Evolutionary conservation across 2,329 filamentous ascomycete species (phyloP).

Genomic region (Fusarium tupiense): DNA sequence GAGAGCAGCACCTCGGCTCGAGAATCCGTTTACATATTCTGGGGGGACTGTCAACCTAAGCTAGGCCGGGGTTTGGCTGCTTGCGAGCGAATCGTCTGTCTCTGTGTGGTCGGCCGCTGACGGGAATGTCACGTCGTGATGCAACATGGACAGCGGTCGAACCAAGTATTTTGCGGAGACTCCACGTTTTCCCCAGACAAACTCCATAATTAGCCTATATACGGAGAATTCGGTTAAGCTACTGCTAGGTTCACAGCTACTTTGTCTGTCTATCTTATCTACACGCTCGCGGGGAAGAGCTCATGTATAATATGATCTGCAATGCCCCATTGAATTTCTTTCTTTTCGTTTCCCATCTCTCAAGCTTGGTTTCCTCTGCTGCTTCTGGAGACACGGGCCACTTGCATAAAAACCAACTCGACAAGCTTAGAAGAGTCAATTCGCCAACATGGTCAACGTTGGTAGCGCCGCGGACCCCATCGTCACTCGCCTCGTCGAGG

Average conservation of each 20-base stretch:
- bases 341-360: background rate
- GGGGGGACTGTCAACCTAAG: slow-evolving; percentile 5
- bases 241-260: background rate
- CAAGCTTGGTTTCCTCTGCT: background rate
- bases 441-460: slow-evolving; percentile 33
- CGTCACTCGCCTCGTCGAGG: slow-evolving; percentile 46
- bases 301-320: slow-evolving; percentile 27
- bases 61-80: background rate
- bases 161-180: slow-evolving; percentile 16
- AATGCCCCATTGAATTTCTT: background rate
- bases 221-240: slow-evolving; percentile 21
- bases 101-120: background rate
- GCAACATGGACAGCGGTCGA: slow-evolving; percentile 7
- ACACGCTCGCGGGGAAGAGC: background rate
- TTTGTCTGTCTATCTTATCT: slow-evolving; percentile 6
- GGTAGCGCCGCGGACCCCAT: slow-evolving; percentile 36
- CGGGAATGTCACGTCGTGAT: slow-evolving; percentile 15
- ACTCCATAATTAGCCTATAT: slow-evolving; percentile 13
- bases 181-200: slow-evolving; percentile 29
- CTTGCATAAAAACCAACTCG: background rate
- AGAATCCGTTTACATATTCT: slow-evolving; percentile 3
- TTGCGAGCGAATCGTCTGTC: slow-evolving; percentile 13
- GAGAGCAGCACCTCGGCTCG: slow-evolving; percentile 12
- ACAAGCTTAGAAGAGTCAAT: background rate
- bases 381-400: background rate